Base-by-base conservation (phyloP, 202 grass and related monocot species). In the Carex arenaria region DNA sequence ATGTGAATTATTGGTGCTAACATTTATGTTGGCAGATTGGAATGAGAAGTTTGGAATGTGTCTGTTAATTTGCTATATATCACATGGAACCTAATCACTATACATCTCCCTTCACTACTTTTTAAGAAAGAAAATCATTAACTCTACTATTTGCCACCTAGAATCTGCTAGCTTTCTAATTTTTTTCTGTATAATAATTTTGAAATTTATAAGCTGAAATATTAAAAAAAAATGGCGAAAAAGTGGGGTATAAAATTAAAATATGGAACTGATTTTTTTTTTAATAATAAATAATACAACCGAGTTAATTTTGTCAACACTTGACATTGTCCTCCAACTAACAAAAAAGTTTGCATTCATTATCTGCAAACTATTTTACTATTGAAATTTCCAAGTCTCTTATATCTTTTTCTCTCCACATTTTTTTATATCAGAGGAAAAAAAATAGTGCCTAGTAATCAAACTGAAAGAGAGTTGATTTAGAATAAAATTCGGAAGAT, bases 11-110 rank as follows among this genome's bases (percentile, higher is more conserved):
- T 77, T 57, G 73, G 5, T 38, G 52, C 7, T 59, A 55, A 57
- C 17, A 34, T 57, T 10, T 77, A 4, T 19, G 51, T 54, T 56
- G 47, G 47, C 5, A 9, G 60, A 57, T 77, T 57, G 72, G 49
- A 75, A 76, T 54, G 14, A n/a, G n/a, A n/a, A n/a, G n/a, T n/a
- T 77, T 57, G 72, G 49, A 75, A 76, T 54, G 14, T 30, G 30
- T 55, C 23, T 7, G 8, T 57, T 1, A 45, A 45, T 1, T n/a
- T 59, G 28, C n/a, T 34, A 77, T 36, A 7, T 19, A n/a, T 53
- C 51, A 77, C 26, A 57, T 77, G 73, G 51, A 34, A 32, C 14
- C 3, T 54, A 56, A 36, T 53, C 53, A 75, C 31, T 55, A 31
- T 75, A 31, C 23, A 30, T 32, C n/a, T 72, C 10, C 3, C 6